phyloP scores from a whole-genome alignment of 2,329 filamentous ascomycete genomes.

The Fusarium sp. region DNA sequence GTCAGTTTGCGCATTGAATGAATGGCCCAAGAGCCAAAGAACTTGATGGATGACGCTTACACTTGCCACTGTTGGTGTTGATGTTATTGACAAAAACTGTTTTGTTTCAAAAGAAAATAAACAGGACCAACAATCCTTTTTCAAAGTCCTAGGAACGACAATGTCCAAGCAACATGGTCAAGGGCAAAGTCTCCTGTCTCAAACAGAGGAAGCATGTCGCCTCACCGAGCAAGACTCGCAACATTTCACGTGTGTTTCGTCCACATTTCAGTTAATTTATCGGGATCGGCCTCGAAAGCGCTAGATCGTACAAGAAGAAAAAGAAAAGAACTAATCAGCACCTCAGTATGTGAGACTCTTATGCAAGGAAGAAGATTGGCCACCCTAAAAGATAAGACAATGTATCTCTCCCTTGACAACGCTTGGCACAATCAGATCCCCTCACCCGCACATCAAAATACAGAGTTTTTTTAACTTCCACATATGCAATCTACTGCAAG shows the following conservation, averaged over 20 bases:
- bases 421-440: constrained; percentile 13
- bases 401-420: constrained; percentile 25
- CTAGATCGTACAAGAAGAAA: constrained; percentile 5
- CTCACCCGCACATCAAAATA: constrained; percentile 5
- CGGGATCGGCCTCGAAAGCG: background rate
- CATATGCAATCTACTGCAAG: constrained; percentile 23
- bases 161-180: constrained; percentile 19
- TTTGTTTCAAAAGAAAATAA: constrained; percentile 14
- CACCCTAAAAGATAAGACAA: constrained; percentile 6
- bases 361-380: constrained; percentile 29
- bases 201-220: constrained; percentile 1
- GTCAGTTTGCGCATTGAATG: background rate
- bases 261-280: constrained; percentile 4
- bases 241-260: constrained; percentile 4
- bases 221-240: background rate
- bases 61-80: constrained; percentile 11
- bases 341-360: background rate
- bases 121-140: constrained; percentile 26
- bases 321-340: background rate
- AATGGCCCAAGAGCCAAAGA: background rate
- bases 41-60: constrained; percentile 12
- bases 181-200: constrained; percentile 26
- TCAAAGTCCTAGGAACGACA: constrained; percentile 3
- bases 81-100: constrained; percentile 23
- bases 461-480: background rate